These are phyloP conservation scores for Fusarium nelsonii DNA, from an alignment of 2,329 filamentous ascomycete species.

Conservation along the genomic window DNA sequence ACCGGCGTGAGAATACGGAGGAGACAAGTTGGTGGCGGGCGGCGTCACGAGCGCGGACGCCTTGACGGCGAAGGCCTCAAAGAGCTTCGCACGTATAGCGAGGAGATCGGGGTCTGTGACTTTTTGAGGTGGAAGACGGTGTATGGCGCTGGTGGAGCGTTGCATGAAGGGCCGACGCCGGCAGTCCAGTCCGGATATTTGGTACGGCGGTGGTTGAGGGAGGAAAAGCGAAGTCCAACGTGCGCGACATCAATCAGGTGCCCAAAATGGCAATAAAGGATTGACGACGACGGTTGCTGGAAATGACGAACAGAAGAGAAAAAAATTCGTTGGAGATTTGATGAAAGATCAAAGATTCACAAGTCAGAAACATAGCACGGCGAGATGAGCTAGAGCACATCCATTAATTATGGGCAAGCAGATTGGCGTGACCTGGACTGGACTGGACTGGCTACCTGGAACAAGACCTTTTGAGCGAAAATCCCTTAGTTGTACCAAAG, in stretches of 20 bases:
- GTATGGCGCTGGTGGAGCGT: conserved; percentile 16
- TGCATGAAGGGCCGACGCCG: conserved; percentile 34
- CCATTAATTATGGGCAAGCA: conserved; percentile 36
- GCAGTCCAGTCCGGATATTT: conserved; percentile 4
- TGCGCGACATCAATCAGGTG: conserved; percentile 29
- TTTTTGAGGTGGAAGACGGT: conserved; percentile 22
- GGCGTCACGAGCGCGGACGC: conserved; percentile 33
- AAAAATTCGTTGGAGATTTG: conserved; percentile 6
- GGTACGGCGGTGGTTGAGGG: not conserved
- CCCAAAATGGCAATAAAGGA: conserved; percentile 18
- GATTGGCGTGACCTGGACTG: conserved; percentile 26
- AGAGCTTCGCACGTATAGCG: conserved; percentile 24
- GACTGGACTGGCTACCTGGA: not conserved
- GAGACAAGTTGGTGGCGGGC: conserved; percentile 37
- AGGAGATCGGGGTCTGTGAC: conserved; percentile 37
- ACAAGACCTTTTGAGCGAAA: conserved; percentile 21
- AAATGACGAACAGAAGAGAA: not conserved
- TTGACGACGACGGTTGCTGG: not conserved
- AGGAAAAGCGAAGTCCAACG: not conserved
- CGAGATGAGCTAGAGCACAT: conserved; percentile 31
- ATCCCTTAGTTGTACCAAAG: conserved; percentile 17
- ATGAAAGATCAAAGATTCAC: conserved; percentile 24
- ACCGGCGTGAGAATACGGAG: conserved; percentile 16
- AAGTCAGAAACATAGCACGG: conserved; percentile 21
- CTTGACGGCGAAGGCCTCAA: conserved; percentile 34